Evolutionary conservation across 306 rosid species (phyloP).

Genomic region (Rosa rugosa): DNA sequence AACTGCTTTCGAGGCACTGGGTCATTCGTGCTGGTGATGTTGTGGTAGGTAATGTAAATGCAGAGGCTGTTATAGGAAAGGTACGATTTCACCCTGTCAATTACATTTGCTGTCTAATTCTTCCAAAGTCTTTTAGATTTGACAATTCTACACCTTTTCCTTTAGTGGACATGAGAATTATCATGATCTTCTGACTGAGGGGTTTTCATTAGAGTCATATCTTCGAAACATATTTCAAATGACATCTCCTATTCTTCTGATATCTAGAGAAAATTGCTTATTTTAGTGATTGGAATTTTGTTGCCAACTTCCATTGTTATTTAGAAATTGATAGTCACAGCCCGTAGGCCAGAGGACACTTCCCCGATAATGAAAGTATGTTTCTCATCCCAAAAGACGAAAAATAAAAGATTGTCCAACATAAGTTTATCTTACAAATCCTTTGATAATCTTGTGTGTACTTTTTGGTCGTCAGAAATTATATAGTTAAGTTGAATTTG

Average conservation of each 20-base stretch:
- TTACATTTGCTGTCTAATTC: not conserved
- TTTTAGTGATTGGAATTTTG: not conserved
- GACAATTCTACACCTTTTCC: not conserved
- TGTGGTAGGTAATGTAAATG: constrained; percentile 46
- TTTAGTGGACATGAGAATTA: no score
- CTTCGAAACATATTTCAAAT: not conserved
- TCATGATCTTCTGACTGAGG: not conserved
- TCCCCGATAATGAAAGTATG: not conserved
- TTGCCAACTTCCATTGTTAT: not conserved
- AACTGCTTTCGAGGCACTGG: constrained; percentile 78
- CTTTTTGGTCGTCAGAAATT: not conserved
- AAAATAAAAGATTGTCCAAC: not conserved
- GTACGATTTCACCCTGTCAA: constrained; percentile 28
- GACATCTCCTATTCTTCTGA: not conserved
- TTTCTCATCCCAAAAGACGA: not conserved
- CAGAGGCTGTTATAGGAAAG: constrained; percentile 85
- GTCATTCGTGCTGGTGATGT: constrained; percentile 51
- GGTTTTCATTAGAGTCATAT: not conserved
- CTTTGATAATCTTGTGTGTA: not conserved
- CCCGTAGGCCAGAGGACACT: not conserved
- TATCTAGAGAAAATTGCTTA: not conserved
- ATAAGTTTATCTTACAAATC: not conserved
- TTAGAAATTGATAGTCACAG: not conserved
- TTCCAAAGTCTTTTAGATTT: not conserved
- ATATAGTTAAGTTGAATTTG: not conserved